Evolutionary conservation across 805 yeast species (phyloP).

Genomic region (Maudiozyma serrabonitensis): DNA sequence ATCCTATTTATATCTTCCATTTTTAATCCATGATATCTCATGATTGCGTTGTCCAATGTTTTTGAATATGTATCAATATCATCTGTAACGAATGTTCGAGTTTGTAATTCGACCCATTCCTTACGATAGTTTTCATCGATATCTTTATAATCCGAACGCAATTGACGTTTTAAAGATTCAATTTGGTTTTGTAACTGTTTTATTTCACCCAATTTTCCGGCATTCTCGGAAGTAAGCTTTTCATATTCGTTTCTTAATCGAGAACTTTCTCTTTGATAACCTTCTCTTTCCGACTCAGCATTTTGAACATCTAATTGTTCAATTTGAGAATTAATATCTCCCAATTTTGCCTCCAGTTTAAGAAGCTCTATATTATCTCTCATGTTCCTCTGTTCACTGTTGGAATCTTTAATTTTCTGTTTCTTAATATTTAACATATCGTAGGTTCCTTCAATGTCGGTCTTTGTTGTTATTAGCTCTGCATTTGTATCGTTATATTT

Average conservation of each 20-base stretch:
- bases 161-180: constrained; percentile 43
- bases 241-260: constrained; percentile 42
- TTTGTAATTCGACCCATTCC: constrained; percentile 69
- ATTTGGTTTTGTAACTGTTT: constrained; percentile 74
- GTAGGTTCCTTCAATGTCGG: constrained; percentile 12
- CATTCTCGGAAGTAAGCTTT: constrained; percentile 50
- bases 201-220: constrained; percentile 77
- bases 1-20: constrained; percentile 89
- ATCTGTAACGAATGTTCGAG: constrained; percentile 63
- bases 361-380: constrained; percentile 55
- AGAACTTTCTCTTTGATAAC: constrained; percentile 50
- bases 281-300: constrained; percentile 51
- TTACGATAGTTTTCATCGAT: constrained; percentile 53
- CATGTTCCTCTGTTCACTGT: constrained; percentile 51
- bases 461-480: constrained; percentile 13
- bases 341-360: constrained; percentile 33
- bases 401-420: constrained; percentile 43
- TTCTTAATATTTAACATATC: constrained; percentile 11
- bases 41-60: constrained; percentile 85
- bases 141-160: constrained; percentile 60
- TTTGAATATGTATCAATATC: constrained; percentile 75
- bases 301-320: constrained; percentile 39
- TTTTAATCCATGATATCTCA: constrained; percentile 82
- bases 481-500: constrained; percentile 15
- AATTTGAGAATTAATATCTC: constrained; percentile 32